Conservation (phyloP, 1,284 basidiomycete species). For the Rhodofomes roseus region DNA sequence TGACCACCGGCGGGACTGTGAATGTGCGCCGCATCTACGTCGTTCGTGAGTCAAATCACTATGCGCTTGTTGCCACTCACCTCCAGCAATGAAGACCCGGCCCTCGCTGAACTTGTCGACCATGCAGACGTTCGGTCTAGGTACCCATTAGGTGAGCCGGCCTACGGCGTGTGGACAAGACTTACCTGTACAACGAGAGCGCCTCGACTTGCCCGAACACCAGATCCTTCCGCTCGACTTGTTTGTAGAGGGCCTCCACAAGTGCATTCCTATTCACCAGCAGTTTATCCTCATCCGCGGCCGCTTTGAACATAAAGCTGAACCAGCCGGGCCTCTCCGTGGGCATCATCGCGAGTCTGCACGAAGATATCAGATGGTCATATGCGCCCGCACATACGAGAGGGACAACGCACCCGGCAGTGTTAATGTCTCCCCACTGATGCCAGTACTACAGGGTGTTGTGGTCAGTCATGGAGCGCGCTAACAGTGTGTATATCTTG, state of each 20-base stretch:
- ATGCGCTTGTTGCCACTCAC: not conserved
- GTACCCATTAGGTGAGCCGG: too few relatives aligned
- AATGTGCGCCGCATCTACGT: conserved; percentile 20
- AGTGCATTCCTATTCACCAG: not conserved
- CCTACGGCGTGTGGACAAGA: too few relatives aligned
- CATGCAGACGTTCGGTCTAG: conserved; percentile 37
- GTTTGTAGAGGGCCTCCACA: not conserved
- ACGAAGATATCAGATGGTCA: not conserved
- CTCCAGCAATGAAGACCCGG: conserved; percentile 33
- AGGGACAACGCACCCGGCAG: not conserved
- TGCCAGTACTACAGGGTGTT: conserved; percentile 5
- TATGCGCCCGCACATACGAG: not conserved
- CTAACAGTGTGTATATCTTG: conserved; percentile 3
- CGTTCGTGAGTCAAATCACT: not conserved
- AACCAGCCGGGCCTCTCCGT: conserved; percentile 5
- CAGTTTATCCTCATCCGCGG: not conserved
- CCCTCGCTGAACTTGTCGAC: conserved; percentile 32
- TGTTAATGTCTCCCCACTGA: conserved; percentile 18
- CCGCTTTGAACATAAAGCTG: not conserved
- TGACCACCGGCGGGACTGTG: conserved; percentile 25
- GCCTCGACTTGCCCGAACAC: conserved; percentile 6
- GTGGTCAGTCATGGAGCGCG: not conserved
- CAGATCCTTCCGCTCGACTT: conserved; percentile 7
- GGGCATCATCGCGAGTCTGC: conserved; percentile 3
- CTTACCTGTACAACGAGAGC: conserved; percentile 9